These are phyloP conservation scores for Tagetes patula DNA, from an alignment of 129 eudicot species.

Conservation along the genomic window DNA sequence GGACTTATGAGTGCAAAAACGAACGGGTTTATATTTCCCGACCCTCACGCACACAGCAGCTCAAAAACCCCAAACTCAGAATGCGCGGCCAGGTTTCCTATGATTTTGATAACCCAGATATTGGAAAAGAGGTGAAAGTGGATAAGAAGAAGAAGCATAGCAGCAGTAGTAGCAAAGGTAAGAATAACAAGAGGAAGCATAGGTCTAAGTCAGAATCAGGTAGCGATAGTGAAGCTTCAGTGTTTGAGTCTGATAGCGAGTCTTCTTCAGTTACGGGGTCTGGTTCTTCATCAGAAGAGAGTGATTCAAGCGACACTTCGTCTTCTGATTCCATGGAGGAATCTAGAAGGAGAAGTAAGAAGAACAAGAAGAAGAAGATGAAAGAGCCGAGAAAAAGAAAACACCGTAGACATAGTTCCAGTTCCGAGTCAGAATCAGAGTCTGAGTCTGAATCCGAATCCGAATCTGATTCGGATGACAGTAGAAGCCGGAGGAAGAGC, in stretches of 20 bases:
- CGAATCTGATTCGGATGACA: conserved; percentile 74
- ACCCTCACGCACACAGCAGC: conserved; percentile 86
- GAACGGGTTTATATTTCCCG: conserved; percentile 91
- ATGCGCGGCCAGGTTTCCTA: conserved; percentile 51
- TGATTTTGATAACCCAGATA: conserved; percentile 72
- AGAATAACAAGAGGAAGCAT: conserved; percentile 86
- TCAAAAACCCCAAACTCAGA: conserved; percentile 86
- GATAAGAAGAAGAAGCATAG: conserved; percentile 74
- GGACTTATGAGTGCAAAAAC: conserved; percentile 95
- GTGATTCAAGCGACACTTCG: conserved; percentile 72
- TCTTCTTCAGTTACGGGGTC: conserved; percentile 65
- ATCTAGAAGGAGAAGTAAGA: conserved; percentile 62
- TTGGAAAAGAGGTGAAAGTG: conserved; percentile 39
- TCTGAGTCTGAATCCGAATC: conserved; percentile 63
- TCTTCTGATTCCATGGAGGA: conserved; percentile 80
- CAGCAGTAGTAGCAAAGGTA: conserved; percentile 38
- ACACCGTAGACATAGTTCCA: conserved; percentile 60
- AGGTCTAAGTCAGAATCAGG: conserved; percentile 52
- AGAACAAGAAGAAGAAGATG: conserved; percentile 44
- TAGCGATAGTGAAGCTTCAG: conserved; percentile 85
- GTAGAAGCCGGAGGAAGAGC: conserved; percentile 57
- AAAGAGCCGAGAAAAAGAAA: conserved; percentile 67
- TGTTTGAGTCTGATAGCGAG: conserved; percentile 65
- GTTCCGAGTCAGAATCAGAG: conserved; percentile 61
- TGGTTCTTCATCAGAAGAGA: conserved; percentile 60